phyloP scores from a whole-genome alignment of 2,329 filamentous ascomycete species.

The Chaetomium olivaceum region DNA sequence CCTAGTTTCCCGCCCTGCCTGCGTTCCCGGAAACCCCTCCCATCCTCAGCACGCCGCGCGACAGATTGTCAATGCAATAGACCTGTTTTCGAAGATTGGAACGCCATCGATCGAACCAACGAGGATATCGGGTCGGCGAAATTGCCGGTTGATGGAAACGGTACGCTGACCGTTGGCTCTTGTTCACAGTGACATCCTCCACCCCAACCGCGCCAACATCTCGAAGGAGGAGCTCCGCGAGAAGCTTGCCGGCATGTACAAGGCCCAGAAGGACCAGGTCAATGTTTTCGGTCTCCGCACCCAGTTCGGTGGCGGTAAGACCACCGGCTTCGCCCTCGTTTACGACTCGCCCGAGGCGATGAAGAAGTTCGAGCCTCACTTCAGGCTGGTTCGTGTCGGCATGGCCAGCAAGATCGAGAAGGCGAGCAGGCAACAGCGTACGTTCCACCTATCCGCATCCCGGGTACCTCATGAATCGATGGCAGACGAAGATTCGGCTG shows the following conservation, averaged over 20 bases:
- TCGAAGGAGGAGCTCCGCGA: conserved; percentile 97
- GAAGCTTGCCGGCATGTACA: conserved; percentile 96
- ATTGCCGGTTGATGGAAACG: conserved; percentile 16
- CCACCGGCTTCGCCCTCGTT: conserved; percentile 96
- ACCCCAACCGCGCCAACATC: conserved; percentile 97
- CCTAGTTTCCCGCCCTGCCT: conserved; percentile 5
- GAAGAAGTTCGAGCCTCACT: conserved; percentile 99
- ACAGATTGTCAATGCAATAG: conserved; percentile 2
- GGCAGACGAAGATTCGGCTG: not conserved
- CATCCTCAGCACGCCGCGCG: conserved; percentile 1
- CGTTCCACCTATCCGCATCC: conserved; percentile 48
- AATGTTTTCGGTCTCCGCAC: conserved; percentile 98
- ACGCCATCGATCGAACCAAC: not conserved
- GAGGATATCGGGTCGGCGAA: not conserved
- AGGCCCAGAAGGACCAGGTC: conserved; percentile 96
- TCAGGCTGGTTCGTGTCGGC: conserved; percentile 93
- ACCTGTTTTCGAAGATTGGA: not conserved
- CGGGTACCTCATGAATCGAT: not conserved
- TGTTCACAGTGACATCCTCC: conserved; percentile 85
- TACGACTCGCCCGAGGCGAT: conserved; percentile 98
- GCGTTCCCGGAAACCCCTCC: conserved; percentile 9
- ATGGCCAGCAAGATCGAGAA: conserved; percentile 94
- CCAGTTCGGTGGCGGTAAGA: conserved; percentile 99
- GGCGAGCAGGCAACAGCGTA: conserved; percentile 98
- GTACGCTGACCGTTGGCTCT: conserved; percentile 26